Evolutionary conservation across 768 basidiomycete species (phyloP).

Genomic region (Nidularia pulvinata): DNA sequence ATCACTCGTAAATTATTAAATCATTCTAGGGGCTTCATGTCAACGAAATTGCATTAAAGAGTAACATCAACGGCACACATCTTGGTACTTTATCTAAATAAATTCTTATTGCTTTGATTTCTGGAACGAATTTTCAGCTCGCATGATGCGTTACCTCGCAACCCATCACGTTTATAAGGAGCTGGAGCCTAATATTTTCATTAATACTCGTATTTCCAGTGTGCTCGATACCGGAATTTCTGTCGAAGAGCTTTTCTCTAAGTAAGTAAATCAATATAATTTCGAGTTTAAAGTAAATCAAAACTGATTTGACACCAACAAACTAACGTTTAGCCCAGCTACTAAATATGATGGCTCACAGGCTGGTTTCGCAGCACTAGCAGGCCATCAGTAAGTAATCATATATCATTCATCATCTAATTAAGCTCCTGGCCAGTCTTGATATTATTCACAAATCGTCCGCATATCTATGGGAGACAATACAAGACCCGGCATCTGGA

Average conservation of each 20-base stretch:
- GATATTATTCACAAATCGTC: conserved; percentile 19
- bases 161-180: conserved; percentile 36
- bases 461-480: conserved; percentile 20
- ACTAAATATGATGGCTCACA: conserved; percentile 19
- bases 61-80: conserved; percentile 23
- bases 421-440: conserved; percentile 7
- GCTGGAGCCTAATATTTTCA: conserved; percentile 30
- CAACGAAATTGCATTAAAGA: conserved; percentile 26
- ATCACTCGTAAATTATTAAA: neutral
- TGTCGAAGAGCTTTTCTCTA: conserved; percentile 17
- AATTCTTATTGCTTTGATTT: too few species aligned
- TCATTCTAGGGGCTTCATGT: conserved; percentile 26
- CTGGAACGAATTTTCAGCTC: conserved; percentile 14
- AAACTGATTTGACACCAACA: neutral
- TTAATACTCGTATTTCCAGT: conserved; percentile 34
- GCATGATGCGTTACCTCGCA: conserved; percentile 33
- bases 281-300: neutral
- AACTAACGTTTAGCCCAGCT: conserved; percentile 12
- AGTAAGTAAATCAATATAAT: conserved; percentile 15
- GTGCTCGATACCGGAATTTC: conserved; percentile 28
- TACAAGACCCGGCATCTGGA: conserved; percentile 14
- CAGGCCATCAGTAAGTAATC: conserved; percentile 15
- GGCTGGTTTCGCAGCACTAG: conserved; percentile 19
- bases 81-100: conserved; percentile 19
- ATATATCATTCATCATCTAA: neutral